Percentiles rank a stretch among this genome's conserved stretches.
phyloP scores from a whole-genome alignment of 495 filamentous ascomycete genomes.

The Xylaria grammica region DNA sequence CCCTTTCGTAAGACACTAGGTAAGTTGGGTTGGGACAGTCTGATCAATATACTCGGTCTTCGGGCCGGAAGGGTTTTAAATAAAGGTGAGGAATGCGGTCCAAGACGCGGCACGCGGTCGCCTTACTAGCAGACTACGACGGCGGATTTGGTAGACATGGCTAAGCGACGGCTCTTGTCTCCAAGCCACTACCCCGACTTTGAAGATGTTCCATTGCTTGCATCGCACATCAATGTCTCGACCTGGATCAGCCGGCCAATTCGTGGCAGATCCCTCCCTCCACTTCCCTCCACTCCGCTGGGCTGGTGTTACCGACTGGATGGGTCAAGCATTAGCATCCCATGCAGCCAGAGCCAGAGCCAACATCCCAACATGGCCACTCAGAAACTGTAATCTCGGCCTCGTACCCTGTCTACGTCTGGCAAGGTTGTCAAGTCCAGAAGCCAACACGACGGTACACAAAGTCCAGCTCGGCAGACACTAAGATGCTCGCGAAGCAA shows the following conservation, averaged over 20 bases:
- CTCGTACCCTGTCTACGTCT: slow-evolving; percentile 1
- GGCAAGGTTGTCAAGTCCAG: not conserved
- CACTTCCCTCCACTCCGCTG: not conserved
- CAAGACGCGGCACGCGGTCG: slow-evolving; percentile 31
- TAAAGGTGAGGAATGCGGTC: slow-evolving; percentile 36
- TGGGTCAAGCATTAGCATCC: slow-evolving; percentile 28
- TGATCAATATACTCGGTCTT: slow-evolving; percentile 38
- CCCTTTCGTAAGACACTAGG: slow-evolving; percentile 26
- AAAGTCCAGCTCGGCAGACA: slow-evolving; percentile 10
- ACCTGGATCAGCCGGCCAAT: slow-evolving; percentile 19
- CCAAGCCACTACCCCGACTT: slow-evolving; percentile 37
- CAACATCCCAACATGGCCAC: slow-evolving; percentile 9
- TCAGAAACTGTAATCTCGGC: slow-evolving; percentile 2
- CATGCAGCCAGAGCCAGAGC: slow-evolving; percentile 18
- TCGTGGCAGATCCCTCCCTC: slow-evolving; percentile 19
- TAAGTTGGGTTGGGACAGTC: slow-evolving; percentile 31
- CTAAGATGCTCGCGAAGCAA: slow-evolving; percentile 6
- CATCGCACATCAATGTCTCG: slow-evolving; percentile 24
- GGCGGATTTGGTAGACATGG: slow-evolving; percentile 25
- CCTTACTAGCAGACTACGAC: slow-evolving; percentile 17
- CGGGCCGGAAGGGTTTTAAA: slow-evolving; percentile 37
- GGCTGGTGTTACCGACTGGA: slow-evolving; percentile 21
- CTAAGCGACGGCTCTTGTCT: slow-evolving; percentile 28
- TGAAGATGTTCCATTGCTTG: slow-evolving; percentile 32
- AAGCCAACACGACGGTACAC: slow-evolving; percentile 16